Conservation (phyloP, 2,329 filamentous ascomycete genomes). For the Paracoccidioides lutzii region DNA sequence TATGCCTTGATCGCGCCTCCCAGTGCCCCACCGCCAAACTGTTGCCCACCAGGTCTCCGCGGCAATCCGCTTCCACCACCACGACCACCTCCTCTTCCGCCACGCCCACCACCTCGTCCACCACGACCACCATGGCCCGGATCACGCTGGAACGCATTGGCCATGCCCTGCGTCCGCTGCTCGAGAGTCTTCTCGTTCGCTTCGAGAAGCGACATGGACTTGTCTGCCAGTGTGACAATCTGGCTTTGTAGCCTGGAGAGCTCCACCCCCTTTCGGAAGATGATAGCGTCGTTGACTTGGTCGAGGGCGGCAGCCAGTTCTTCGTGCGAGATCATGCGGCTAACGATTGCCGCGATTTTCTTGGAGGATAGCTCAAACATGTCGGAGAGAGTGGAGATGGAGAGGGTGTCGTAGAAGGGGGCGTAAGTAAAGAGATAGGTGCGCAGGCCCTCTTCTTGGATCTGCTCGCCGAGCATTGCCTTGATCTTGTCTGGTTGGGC, state of each 20-base stretch:
- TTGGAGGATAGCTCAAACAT: slow-evolving; percentile 92
- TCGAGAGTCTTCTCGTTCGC: slow-evolving; percentile 94
- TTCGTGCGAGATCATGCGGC: slow-evolving; percentile 99
- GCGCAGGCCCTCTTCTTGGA: slow-evolving; percentile 93
- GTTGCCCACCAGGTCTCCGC: slow-evolving; percentile 36
- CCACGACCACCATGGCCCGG: slow-evolving; percentile 60
- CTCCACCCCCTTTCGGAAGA: slow-evolving; percentile 99
- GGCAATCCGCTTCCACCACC: slow-evolving; percentile 28
- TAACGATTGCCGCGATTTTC: slow-evolving; percentile 90
- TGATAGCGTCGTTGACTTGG: slow-evolving; percentile 92
- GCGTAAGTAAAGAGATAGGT: slow-evolving; percentile 99
- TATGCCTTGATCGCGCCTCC: slow-evolving; percentile 40
- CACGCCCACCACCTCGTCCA: slow-evolving; percentile 48
- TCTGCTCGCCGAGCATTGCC: slow-evolving; percentile 91
- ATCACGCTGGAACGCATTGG: slow-evolving; percentile 90
- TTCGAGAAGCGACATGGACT: slow-evolving; percentile 91
- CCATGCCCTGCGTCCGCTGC: slow-evolving; percentile 89
- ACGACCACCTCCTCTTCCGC: slow-evolving; percentile 31
- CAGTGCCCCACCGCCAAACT: slow-evolving; percentile 39
- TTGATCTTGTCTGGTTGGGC: slow-evolving; percentile 88
- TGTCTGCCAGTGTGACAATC: slow-evolving; percentile 86
- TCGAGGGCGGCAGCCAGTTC: slow-evolving; percentile 92
- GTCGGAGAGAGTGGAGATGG: slow-evolving; percentile 65
- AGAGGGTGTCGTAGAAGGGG: slow-evolving; percentile 95
- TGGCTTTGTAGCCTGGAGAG: slow-evolving; percentile 90